phyloP scores from a whole-genome alignment of 257 asterid genomes.

The Nemophila menziesii region DNA sequence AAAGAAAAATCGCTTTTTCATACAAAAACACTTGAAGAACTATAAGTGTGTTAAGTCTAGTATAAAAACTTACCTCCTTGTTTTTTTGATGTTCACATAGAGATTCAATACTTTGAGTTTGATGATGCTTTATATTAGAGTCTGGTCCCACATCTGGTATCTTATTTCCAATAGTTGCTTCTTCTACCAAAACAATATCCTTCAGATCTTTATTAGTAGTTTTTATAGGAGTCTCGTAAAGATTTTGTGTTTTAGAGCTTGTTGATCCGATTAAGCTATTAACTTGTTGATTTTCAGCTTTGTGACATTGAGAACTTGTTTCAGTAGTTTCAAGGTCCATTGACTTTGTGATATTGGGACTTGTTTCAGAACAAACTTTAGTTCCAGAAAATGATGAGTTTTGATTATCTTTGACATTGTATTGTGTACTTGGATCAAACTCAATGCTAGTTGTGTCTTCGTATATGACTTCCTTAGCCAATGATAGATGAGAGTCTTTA shows the following conservation, averaged over 20 bases:
- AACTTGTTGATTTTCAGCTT: conserved; percentile 23
- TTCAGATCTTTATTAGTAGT: conserved; percentile 17
- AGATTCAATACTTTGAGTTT: conserved; percentile 28
- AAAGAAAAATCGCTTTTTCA: background rate
- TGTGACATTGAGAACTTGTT: background rate
- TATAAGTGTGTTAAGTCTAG: conserved; percentile 1
- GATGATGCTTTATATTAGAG: conserved; percentile 15
- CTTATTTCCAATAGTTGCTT: conserved; percentile 18
- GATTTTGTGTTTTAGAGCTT: conserved; percentile 21
- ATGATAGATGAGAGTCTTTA: conserved; percentile 19
- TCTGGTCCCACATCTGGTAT: conserved; percentile 14
- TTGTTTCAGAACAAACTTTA: too few relatives aligned
- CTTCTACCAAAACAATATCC: conserved; percentile 17
- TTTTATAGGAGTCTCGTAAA: conserved; percentile 16
- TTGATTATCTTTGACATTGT: conserved; percentile 19
- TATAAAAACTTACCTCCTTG: conserved; percentile 9
- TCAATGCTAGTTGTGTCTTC: conserved; percentile 15
- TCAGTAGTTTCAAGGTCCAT: conserved; percentile 6
- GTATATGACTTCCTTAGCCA: conserved; percentile 14
- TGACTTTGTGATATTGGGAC: conserved; percentile 2
- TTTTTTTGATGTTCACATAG: conserved; percentile 15
- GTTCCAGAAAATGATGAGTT: conserved; percentile 18
- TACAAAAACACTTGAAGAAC: background rate
- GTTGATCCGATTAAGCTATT: conserved; percentile 31
- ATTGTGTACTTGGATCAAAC: conserved; percentile 14